Evolutionary conservation across 1,139 yeast genomes (phyloP).

Genomic region (Scheffersomyces quercinus): DNA sequence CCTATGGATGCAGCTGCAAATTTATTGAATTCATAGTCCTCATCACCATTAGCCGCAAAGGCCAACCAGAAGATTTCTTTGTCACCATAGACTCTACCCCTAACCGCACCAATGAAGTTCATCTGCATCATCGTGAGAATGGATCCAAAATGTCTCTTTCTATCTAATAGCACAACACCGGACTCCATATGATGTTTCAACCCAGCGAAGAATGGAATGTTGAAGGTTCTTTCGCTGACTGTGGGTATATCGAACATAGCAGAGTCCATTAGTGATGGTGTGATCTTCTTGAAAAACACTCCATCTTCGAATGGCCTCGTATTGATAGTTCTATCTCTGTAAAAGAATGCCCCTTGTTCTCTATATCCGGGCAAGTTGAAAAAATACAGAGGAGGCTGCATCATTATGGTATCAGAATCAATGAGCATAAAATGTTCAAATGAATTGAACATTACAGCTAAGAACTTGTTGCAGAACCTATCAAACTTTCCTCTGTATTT

Average conservation of each 20-base stretch:
- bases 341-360: too few species aligned
- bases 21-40: conserved; percentile 47
- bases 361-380: background rate
- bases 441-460: conserved; percentile 36
- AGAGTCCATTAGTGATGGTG: too few species aligned
- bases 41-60: conserved; percentile 54
- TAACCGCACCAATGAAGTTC: conserved; percentile 29
- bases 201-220: background rate
- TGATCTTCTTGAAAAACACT: too few species aligned
- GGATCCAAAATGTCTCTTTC: conserved; percentile 29
- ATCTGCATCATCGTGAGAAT: conserved; percentile 16
- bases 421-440: conserved; percentile 34
- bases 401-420: conserved; percentile 36
- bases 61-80: conserved; percentile 68
- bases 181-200: conserved; percentile 16
- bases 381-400: conserved; percentile 30
- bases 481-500: conserved; percentile 25
- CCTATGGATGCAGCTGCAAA: conserved; percentile 56
- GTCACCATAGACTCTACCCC: conserved; percentile 55
- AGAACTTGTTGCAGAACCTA: conserved; percentile 29
- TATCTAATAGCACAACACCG: conserved; percentile 18
- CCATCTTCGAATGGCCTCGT: too few species aligned
- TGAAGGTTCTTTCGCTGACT: too few species aligned
- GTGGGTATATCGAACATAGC: too few species aligned
- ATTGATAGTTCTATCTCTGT: too few species aligned